Evolutionary conservation across 2,329 filamentous ascomycete genomes (phyloP).

Genomic region (Penicillium expansum): DNA sequence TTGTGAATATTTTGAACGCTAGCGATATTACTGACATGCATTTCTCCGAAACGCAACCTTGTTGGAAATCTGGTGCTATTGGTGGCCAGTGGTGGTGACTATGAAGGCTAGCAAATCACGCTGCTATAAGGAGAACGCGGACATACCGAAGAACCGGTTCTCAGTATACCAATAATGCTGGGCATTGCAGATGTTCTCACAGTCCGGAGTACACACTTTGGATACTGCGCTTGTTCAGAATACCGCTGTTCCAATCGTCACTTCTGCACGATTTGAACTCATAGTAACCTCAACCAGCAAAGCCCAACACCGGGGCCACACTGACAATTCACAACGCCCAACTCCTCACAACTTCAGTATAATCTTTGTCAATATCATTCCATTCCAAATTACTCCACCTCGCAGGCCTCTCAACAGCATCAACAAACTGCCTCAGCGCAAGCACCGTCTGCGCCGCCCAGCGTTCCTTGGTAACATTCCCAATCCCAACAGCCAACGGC

Average conservation of each 20-base stretch:
- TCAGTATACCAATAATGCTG: too few species aligned
- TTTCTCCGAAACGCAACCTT: background rate
- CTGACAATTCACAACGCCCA: conserved; percentile 9
- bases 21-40: background rate
- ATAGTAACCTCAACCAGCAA: background rate
- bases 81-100: too few species aligned
- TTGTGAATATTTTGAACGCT: background rate
- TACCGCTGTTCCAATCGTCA: too few species aligned
- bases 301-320: too few species aligned
- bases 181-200: too few species aligned
- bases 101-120: too few species aligned
- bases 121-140: too few species aligned
- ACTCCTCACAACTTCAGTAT: conserved; percentile 19
- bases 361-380: conserved; percentile 32
- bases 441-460: conserved; percentile 54
- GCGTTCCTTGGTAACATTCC: conserved; percentile 44
- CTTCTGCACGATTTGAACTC: too few species aligned
- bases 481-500: conserved; percentile 52
- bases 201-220: too few species aligned
- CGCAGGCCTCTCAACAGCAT: conserved; percentile 45
- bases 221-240: too few species aligned
- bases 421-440: conserved; percentile 53
- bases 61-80: too few species aligned
- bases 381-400: conserved; percentile 46
- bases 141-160: too few species aligned